phyloP scores from a whole-genome alignment of 176 grass and related monocot genomes.

The Alloteropsis semialata region DNA sequence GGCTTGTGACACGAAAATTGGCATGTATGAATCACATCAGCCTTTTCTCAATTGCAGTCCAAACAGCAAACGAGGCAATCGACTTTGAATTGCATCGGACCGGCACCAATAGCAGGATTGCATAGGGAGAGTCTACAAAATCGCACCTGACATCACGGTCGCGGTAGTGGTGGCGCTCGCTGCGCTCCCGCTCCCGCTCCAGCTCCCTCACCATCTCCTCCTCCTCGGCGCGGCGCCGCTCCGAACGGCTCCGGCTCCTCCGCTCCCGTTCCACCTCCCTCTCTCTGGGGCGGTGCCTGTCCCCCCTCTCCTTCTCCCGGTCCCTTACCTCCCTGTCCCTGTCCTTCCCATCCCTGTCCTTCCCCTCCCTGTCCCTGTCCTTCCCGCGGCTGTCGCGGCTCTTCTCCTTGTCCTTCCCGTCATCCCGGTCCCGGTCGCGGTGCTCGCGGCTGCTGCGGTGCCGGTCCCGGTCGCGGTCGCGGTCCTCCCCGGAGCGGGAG shows the following conservation, averaged over 20 bases:
- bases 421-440: slow-evolving; percentile 44
- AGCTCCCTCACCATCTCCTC: slow-evolving; percentile 61
- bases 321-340: slow-evolving; percentile 33
- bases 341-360: slow-evolving; percentile 44
- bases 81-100: neutral
- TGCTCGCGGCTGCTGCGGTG: slow-evolving; percentile 52
- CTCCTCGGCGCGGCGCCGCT: slow-evolving; percentile 61
- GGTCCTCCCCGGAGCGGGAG: slow-evolving; percentile 54
- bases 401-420: slow-evolving; percentile 57
- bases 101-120: neutral
- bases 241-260: slow-evolving; percentile 60
- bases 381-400: slow-evolving; percentile 50
- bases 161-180: slow-evolving; percentile 47
- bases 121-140: slow-evolving; percentile 8
- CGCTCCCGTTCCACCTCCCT: slow-evolving; percentile 52
- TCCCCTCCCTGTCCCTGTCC: slow-evolving; percentile 46
- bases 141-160: slow-evolving; percentile 74
- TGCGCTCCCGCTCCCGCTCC: slow-evolving; percentile 39
- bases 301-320: slow-evolving; percentile 19
- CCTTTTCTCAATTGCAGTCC: neutral
- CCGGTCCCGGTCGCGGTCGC: slow-evolving; percentile 30
- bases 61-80: neutral
- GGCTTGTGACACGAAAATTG: neutral
- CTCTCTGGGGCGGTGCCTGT: slow-evolving; percentile 32
- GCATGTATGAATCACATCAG: neutral